phyloP scores from a whole-genome alignment of 441 rosid species.

The Gossypium schwendimanii region DNA sequence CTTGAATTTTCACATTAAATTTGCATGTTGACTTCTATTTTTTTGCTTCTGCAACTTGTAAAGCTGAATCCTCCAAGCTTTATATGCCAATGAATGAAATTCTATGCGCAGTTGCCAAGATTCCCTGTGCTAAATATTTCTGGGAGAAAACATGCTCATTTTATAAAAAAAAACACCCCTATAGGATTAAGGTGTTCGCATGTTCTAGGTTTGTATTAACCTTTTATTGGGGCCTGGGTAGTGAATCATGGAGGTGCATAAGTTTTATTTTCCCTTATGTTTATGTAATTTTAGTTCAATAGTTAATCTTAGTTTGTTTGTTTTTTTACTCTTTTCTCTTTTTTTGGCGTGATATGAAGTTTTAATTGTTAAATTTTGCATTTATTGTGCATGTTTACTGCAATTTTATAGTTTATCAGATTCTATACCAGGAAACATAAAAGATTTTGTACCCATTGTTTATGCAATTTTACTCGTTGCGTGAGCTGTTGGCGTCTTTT shows the following conservation, averaged over 20 bases:
- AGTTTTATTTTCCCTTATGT: not conserved
- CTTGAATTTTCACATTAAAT: not conserved
- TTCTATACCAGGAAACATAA: not conserved
- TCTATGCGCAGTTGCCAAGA: not conserved
- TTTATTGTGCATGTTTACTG: not conserved
- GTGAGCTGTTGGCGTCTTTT: not conserved
- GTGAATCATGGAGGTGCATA: not conserved
- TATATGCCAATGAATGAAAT: not conserved
- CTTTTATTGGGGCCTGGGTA: not conserved
- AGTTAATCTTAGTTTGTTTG: not conserved
- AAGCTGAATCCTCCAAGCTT: not conserved
- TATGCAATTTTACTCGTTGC: not conserved
- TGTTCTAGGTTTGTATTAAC: not conserved
- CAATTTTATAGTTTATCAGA: not conserved
- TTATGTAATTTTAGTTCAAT: not conserved
- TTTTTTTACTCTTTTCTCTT: not conserved
- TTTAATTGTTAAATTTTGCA: not conserved
- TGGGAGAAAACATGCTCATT: not conserved
- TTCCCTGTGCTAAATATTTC: not conserved
- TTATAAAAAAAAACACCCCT: not conserved
- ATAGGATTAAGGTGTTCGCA: not conserved
- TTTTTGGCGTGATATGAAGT: not conserved
- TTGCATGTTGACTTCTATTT: not conserved
- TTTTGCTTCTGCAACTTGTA: not conserved
- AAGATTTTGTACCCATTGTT: not conserved